Conservation (phyloP, 257 asterid genomes). For the Solanum commersonii region DNA sequence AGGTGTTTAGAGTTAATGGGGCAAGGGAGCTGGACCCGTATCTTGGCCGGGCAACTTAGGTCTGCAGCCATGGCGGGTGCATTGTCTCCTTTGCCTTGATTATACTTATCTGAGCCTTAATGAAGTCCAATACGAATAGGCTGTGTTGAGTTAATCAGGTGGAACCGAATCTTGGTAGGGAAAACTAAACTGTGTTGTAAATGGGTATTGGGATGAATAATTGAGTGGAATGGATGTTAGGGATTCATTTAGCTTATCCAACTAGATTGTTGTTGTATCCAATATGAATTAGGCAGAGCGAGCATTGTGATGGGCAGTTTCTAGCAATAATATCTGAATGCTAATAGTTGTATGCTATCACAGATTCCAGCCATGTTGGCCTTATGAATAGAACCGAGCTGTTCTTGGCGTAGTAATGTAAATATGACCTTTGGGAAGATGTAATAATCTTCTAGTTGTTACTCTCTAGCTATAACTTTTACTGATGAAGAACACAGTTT, state of each 20-base stretch:
- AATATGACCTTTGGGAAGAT: background rate
- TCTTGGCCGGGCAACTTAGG: slow-evolving; percentile 1
- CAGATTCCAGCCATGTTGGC: background rate
- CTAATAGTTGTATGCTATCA: background rate
- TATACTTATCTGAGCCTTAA: background rate
- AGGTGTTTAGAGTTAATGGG: background rate
- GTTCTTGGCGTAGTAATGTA: background rate
- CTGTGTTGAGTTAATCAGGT: background rate
- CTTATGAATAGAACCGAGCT: background rate
- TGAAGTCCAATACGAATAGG: background rate
- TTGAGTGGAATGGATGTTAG: background rate
- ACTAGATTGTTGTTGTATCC: background rate
- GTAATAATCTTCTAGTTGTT: background rate
- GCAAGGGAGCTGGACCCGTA: background rate
- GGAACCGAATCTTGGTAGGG: background rate
- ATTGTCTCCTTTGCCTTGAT: background rate
- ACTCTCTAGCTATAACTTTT: background rate
- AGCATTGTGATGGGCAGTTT: background rate
- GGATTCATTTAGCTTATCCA: background rate
- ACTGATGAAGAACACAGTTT: slow-evolving; percentile 2
- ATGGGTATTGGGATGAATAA: background rate
- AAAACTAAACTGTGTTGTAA: background rate
- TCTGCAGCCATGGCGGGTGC: slow-evolving; percentile 6
- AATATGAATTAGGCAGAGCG: no score
- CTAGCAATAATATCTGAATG: background rate